A percentile compares a stretch with the other conserved stretches of the same genome.
Evolutionary conservation across 495 filamentous ascomycete genomes (phyloP).

Genomic region (Neohortaea acidophila): DNA sequence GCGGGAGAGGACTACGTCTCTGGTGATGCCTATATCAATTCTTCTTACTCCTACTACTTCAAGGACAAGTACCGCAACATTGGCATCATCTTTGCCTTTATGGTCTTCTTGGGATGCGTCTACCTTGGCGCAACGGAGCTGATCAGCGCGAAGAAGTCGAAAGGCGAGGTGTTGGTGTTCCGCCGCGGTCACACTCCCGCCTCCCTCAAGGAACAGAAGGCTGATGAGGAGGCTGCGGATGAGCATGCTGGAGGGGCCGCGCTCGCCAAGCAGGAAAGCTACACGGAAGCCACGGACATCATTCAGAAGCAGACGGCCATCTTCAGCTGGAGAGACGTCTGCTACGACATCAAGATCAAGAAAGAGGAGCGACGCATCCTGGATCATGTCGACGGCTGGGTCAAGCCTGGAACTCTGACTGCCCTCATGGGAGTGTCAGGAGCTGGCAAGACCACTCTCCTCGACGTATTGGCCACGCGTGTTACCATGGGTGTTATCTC

Average conservation of each 20-base stretch:
- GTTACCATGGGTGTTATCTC: constrained; percentile 75
- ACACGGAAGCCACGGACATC: constrained; percentile 9
- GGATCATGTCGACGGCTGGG: constrained; percentile 75
- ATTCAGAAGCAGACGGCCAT: constrained; percentile 38
- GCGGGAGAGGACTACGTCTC: constrained; percentile 40
- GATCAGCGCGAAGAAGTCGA: constrained; percentile 62
- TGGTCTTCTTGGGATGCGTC: constrained; percentile 44
- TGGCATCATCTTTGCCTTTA: constrained; percentile 64
- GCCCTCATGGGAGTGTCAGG: constrained; percentile 72
- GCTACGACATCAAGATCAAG: constrained; percentile 84
- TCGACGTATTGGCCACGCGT: constrained; percentile 60
- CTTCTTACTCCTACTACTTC: constrained; percentile 44
- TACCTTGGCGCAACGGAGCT: constrained; percentile 64
- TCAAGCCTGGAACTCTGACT: constrained; percentile 78
- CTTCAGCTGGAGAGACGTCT: constrained; percentile 76
- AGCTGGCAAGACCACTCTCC: constrained; percentile 59
- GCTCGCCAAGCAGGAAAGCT: constrained; percentile 17
- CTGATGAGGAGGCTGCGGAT: constrained; percentile 35
- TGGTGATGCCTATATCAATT: constrained; percentile 51
- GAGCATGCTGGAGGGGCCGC: constrained; percentile 29
- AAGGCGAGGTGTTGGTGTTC: constrained; percentile 82
- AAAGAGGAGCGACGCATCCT: constrained; percentile 57
- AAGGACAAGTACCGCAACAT: constrained; percentile 65
- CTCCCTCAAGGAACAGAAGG: constrained; percentile 37
- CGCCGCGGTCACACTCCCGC: constrained; percentile 55